phyloP scores from a whole-genome alignment of 805 yeast genomes.

The Hemisphaericaspora nanyangensis region DNA sequence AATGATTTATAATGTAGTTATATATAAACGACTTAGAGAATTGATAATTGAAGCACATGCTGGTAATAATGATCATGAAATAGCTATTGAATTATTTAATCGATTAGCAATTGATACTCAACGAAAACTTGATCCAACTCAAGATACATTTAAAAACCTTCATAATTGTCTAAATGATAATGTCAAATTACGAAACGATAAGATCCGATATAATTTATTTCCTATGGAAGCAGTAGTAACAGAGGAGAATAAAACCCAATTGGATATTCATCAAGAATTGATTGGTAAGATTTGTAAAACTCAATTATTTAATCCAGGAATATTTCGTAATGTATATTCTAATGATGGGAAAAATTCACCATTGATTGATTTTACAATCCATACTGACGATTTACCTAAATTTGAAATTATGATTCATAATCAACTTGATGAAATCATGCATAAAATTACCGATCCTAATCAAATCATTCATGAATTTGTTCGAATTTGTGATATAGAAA shows the following conservation, averaged over 20 bases:
- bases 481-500: too few relatives aligned
- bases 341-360: slow-evolving; percentile 19
- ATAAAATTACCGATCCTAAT: too few relatives aligned
- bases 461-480: slow-evolving; percentile 3
- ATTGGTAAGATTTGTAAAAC: slow-evolving; percentile 3
- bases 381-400: slow-evolving; percentile 28
- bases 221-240: too few relatives aligned
- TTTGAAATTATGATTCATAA: slow-evolving; percentile 20
- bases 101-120: slow-evolving; percentile 6
- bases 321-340: slow-evolving; percentile 24
- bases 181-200: slow-evolving; percentile 4
- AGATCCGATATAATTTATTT: too few relatives aligned
- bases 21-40: slow-evolving; percentile 25
- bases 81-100: slow-evolving; percentile 22
- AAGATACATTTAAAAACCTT: too few relatives aligned
- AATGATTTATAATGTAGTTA: slow-evolving; percentile 22
- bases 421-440: slow-evolving; percentile 12
- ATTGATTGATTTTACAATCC: slow-evolving; percentile 24
- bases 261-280: slow-evolving; percentile 12
- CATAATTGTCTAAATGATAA: too few relatives aligned
- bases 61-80: slow-evolving; percentile 14
- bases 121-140: slow-evolving; percentile 9
- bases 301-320: slow-evolving; percentile 20
- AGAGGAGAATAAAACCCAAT: neutral
- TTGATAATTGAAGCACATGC: slow-evolving; percentile 30